Conservation (phyloP, 306 rosid species). For the Quercus berberidifolia region DNA sequence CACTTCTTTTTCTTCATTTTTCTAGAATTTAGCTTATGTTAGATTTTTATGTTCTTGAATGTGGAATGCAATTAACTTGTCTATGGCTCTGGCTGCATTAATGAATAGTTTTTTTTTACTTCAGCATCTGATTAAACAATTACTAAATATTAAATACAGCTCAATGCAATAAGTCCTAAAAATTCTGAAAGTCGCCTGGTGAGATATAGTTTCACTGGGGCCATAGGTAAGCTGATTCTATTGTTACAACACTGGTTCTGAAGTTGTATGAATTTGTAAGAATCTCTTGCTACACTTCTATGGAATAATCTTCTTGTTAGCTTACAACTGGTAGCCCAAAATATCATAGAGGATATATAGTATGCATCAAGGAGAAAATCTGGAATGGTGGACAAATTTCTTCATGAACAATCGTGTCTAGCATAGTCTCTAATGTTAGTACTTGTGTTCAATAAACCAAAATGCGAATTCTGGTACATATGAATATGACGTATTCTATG, state of each 20-base stretch:
- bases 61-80: neutral
- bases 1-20: neutral
- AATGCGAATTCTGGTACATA: neutral
- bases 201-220: neutral
- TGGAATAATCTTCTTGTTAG: neutral
- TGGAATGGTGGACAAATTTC: no score
- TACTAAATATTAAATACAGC: neutral
- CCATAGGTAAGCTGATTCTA: neutral
- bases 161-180: neutral
- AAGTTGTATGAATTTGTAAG: neutral
- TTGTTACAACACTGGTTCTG: neutral
- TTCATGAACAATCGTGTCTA: neutral
- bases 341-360: no score
- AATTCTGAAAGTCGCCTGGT: neutral
- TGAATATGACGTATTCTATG: neutral
- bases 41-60: neutral
- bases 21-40: slow-evolving; percentile 11
- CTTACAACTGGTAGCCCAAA: neutral
- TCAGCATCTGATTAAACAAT: neutral
- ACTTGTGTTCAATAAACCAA: neutral
- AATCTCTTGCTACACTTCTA: neutral
- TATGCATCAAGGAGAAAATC: no score
- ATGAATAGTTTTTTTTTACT: neutral
- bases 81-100: neutral
- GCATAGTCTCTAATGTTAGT: neutral